A percentile compares a stretch with the other conserved stretches of the same genome.
These are phyloP conservation scores for Penicillium brevicompactum DNA, from an alignment of 2,329 filamentous ascomycete genomes.

Conservation along the genomic window DNA sequence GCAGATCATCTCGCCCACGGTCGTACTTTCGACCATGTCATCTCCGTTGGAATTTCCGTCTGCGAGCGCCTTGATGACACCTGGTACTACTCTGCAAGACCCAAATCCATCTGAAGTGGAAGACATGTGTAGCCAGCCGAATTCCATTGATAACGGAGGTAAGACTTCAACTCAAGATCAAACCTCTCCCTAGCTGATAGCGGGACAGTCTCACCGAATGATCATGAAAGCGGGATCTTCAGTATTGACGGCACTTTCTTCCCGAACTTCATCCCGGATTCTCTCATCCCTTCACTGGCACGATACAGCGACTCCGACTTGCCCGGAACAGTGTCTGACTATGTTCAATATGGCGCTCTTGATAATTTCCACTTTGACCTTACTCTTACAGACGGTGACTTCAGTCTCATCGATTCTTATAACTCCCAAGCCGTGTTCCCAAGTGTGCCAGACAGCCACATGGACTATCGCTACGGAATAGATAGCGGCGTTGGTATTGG, in stretches of 20 bases:
- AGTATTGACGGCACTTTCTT: slow-evolving; percentile 34
- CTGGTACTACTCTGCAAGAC: slow-evolving; percentile 8
- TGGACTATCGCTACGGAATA: slow-evolving; percentile 20
- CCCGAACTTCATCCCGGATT: slow-evolving; percentile 33
- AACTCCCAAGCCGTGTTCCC: slow-evolving; percentile 22
- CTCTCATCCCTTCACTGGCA: slow-evolving; percentile 26
- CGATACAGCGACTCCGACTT: slow-evolving; percentile 28
- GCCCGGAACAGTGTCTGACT: slow-evolving; percentile 20
- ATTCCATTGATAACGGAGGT: slow-evolving; percentile 20
- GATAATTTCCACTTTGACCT: slow-evolving; percentile 27
- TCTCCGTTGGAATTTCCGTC: slow-evolving; percentile 15
- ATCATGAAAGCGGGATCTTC: slow-evolving; percentile 32
- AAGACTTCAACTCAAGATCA: neutral
- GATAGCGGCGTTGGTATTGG: slow-evolving; percentile 32
- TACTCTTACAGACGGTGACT: slow-evolving; percentile 32
- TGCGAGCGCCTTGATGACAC: slow-evolving; percentile 6
- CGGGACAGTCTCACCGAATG: slow-evolving; percentile 23
- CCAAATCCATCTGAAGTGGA: slow-evolving; percentile 15
- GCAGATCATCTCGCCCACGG: neutral
- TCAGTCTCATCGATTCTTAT: slow-evolving; percentile 30
- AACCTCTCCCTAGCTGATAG: neutral
- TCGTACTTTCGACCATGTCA: slow-evolving; percentile 18
- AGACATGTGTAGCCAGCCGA: slow-evolving; percentile 9
- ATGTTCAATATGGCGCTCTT: slow-evolving; percentile 23
- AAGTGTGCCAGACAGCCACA: slow-evolving; percentile 4